Conservation (phyloP, 345 rosid species). For the Anacardium occidentale region DNA sequence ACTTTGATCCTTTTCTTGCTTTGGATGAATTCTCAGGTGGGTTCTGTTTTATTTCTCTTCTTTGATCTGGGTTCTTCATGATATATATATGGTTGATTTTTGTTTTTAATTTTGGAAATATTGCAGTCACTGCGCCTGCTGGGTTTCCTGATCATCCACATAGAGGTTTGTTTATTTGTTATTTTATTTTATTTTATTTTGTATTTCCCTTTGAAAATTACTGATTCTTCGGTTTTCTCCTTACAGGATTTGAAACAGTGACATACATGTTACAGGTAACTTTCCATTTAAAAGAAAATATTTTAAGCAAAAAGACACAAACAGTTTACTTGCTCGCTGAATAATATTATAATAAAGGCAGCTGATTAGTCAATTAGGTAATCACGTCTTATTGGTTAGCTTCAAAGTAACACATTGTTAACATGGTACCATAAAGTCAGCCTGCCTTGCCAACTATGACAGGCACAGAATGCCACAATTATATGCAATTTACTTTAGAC, state of each 20-base stretch:
- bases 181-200: slow-evolving; percentile 13
- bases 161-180: too few species aligned
- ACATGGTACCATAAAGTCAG: slow-evolving; percentile 7
- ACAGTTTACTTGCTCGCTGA: background rate
- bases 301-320: background rate
- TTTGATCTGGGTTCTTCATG: background rate
- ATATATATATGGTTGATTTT: background rate
- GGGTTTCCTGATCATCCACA: slow-evolving; percentile 98
- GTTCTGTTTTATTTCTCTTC: slow-evolving; percentile 9
- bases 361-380: background rate
- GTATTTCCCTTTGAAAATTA: slow-evolving; percentile 11
- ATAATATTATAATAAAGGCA: background rate
- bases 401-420: background rate
- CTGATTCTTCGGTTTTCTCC: background rate
- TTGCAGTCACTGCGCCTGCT: slow-evolving; percentile 75
- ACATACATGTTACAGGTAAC: slow-evolving; percentile 93
- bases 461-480: background rate
- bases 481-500: background rate
- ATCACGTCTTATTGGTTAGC: background rate
- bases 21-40: slow-evolving; percentile 86
- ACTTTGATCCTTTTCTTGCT: slow-evolving; percentile 84
- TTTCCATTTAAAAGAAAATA: background rate
- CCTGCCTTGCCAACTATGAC: background rate
- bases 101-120: slow-evolving; percentile 19
- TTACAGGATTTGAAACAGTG: slow-evolving; percentile 88